Conservation (phyloP, 495 filamentous ascomycete genomes). For the Stereocaulon alpinum region DNA sequence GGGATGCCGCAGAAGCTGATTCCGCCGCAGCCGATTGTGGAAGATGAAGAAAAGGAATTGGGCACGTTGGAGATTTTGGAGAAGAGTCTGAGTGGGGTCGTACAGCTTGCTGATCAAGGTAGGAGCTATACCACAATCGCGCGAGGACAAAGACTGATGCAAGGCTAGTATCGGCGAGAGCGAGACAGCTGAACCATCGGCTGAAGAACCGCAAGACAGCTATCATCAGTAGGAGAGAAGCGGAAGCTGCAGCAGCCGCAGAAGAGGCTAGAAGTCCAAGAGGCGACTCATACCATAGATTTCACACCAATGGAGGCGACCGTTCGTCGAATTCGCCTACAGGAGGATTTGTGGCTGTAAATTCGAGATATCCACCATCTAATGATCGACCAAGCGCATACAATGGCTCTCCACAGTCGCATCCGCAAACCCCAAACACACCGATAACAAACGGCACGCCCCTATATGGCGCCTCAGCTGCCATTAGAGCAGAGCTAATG, state of each 20-base stretch:
- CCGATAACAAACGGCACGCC: constrained; percentile 36
- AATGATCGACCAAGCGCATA: constrained; percentile 27
- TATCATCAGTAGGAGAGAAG: constrained; percentile 51
- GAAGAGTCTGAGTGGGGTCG: constrained; percentile 59
- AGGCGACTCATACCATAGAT: constrained; percentile 7
- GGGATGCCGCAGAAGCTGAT: constrained; percentile 78
- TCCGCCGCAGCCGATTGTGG: constrained; percentile 68
- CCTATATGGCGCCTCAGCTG: constrained; percentile 43
- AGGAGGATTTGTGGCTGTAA: constrained; percentile 51
- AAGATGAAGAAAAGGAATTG: constrained; percentile 79
- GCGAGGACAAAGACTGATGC: constrained; percentile 15
- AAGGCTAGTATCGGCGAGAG: constrained; percentile 55
- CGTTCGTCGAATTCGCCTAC: constrained; percentile 34
- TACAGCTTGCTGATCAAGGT: constrained; percentile 75
- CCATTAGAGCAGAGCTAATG: constrained; percentile 42
- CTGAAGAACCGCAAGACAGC: constrained; percentile 64
- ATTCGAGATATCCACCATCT: constrained; percentile 26
- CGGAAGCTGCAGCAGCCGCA: constrained; percentile 31
- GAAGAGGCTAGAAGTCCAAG: constrained; percentile 27
- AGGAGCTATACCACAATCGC: constrained; percentile 17
- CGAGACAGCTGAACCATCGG: constrained; percentile 72
- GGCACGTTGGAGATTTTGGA: constrained; percentile 76
- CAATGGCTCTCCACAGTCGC: constrained; percentile 26
- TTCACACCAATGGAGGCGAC: constrained; percentile 18
- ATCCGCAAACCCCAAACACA: constrained; percentile 32